Conservation (phyloP, 2,329 filamentous ascomycete species). For the Colletotrichum incanum region DNA sequence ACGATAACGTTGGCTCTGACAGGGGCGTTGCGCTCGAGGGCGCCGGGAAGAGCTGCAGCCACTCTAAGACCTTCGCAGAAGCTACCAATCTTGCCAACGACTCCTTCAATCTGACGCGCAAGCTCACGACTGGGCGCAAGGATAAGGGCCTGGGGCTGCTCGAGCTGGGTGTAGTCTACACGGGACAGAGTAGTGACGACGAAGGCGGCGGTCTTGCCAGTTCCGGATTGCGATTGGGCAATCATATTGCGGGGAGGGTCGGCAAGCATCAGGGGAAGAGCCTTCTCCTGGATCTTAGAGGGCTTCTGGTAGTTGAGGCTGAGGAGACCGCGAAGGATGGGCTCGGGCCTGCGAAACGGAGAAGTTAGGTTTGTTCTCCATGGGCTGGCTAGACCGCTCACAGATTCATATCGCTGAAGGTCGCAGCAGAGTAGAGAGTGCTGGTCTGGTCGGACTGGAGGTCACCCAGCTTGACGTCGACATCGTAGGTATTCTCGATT, state of each 20-base stretch:
- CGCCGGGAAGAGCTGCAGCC: conserved; percentile 87
- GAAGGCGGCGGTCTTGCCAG: conserved; percentile 97
- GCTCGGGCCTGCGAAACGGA: conserved; percentile 49
- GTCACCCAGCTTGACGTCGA: conserved; percentile 93
- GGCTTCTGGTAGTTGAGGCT: conserved; percentile 93
- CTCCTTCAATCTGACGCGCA: conserved; percentile 92
- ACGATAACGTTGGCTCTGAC: conserved; percentile 87
- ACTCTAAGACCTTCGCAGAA: conserved; percentile 84
- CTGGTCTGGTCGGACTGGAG: conserved; percentile 89
- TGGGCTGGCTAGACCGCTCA: conserved; percentile 62
- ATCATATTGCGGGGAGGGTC: conserved; percentile 95
- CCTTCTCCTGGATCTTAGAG: conserved; percentile 97
- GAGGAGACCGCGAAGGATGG: conserved; percentile 83
- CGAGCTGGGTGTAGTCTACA: conserved; percentile 79
- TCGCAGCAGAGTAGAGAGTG: conserved; percentile 87
- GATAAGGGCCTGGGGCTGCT: conserved; percentile 86
- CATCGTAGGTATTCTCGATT: conserved; percentile 84
- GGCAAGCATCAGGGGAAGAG: conserved; percentile 88
- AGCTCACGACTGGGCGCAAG: conserved; percentile 95
- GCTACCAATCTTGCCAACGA: conserved; percentile 86
- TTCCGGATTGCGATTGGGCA: conserved; percentile 98
- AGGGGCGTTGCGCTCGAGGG: conserved; percentile 76
- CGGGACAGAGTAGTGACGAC: conserved; percentile 92
- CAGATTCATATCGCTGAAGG: conserved; percentile 90
- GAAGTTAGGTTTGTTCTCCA: conserved; percentile 7